Base-by-base conservation (phyloP, 2,329 filamentous ascomycete genomes). In the Coniosporium uncinatum region DNA sequence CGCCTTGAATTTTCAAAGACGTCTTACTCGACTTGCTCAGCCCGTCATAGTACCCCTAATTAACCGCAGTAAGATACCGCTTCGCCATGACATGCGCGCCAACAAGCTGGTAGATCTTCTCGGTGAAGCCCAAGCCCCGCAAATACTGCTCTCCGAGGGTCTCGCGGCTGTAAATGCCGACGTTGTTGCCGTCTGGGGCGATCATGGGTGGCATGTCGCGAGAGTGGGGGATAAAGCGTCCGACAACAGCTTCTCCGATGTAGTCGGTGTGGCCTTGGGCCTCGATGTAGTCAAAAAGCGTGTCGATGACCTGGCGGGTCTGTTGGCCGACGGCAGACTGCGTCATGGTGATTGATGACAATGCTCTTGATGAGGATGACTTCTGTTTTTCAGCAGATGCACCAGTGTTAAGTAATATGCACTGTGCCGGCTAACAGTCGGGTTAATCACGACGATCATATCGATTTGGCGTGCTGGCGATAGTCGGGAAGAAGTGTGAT, bases 161-260 rank as follows among this genome's bases (percentile, higher is more conserved):
- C 32, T 57, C 56, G 33, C 58, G 54, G 35, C 54, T 55, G 22
- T 42, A 43, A 4, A 48, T 49, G 14, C 56, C 56, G 20, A 56
- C 48, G 34, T 52, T 55, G 19, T 46, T 48, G 6, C 56, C 55
- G 22, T 54, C 47, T 1, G 52, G 42, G 1, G 52, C 46, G 17
- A 53, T 47, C 52, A 55, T 52, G 22, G 45, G 48, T 0, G 42
- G 42, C 52, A 57, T 57, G 13, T 53, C 48, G 33, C 50, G 42
- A 2, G 53, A 52, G 3, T 49, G 52, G 1, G 55, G 55, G 22
- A 59, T 57, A 42, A 59, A 59, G 3, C 55, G 52, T 5, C 54
- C 56, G 18, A 59, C 52, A 43, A 62, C 58, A 2, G 53, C 54
- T 46, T 62, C 58, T 22, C 57, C 57, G 5, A 62, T 56, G 42